Evolutionary conservation across 2,329 filamentous ascomycete species (phyloP).

Genomic region (Aphanocladium album): DNA sequence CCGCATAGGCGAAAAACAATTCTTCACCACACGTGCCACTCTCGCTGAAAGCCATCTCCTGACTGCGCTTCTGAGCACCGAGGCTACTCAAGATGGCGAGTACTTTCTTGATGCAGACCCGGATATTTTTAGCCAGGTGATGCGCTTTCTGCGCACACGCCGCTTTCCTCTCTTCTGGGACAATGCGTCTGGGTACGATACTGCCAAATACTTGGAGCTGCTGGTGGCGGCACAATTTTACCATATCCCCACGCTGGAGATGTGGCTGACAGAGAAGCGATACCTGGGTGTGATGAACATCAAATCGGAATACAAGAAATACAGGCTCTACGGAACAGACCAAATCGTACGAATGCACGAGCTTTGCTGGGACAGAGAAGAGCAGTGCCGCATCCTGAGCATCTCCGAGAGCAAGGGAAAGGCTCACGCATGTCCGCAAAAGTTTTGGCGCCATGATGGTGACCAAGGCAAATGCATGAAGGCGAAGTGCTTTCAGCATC

Average conservation of each 20-base stretch:
- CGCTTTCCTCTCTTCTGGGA: conserved; percentile 31
- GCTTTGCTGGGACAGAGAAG: conserved; percentile 7
- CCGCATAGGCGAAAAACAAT: conserved; percentile 16
- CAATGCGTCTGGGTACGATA: conserved; percentile 26
- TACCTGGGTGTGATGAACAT: conserved; percentile 15
- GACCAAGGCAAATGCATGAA: background rate
- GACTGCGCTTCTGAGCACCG: conserved; percentile 11
- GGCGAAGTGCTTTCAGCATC: background rate
- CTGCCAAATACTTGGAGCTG: conserved; percentile 29
- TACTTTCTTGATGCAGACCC: conserved; percentile 36
- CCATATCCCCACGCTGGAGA: conserved; percentile 20
- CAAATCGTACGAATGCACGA: conserved; percentile 7
- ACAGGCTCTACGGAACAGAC: conserved; percentile 2
- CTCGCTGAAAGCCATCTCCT: conserved; percentile 16
- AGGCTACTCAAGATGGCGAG: conserved; percentile 17
- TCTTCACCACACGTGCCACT: conserved; percentile 18
- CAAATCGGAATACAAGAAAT: conserved; percentile 1
- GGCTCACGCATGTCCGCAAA: conserved; percentile 3
- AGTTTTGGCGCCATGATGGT: conserved; percentile 12
- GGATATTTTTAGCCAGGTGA: conserved; percentile 30
- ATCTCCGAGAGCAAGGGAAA: conserved; percentile 1
- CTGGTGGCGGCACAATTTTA: conserved; percentile 31
- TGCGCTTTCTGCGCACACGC: conserved; percentile 29
- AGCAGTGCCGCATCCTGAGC: conserved; percentile 3
- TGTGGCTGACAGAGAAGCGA: conserved; percentile 21